Base-by-base conservation (phyloP, 2,329 filamentous ascomycete species). In the Neophaeococcomyces aloes region DNA sequence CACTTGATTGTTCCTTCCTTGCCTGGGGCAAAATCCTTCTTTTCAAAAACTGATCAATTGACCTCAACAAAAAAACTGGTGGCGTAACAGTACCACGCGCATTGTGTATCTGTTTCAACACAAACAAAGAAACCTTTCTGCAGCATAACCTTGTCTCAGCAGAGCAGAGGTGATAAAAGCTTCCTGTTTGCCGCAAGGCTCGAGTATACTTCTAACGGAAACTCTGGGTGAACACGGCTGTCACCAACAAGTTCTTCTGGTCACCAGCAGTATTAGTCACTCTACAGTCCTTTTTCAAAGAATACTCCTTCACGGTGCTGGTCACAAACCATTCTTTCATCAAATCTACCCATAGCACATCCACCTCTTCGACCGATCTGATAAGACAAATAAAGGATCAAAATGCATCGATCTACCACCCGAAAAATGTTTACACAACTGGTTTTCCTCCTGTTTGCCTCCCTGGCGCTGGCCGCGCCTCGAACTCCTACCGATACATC, bases 11-110 rank as follows among this genome's bases (percentile, higher is more conserved):
- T 35, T 42, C 30, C 29, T 41, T 32, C 38, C 27, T 35, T 42
- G 30, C 39, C 39, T 34, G 39, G 39, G n/a, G 39, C 39, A 42
- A 42, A 34, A 19, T 42, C 39, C n/a, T 42, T 42, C 39, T 19
- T 39, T 30, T 10, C 14, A 18, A 15, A 15, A 4, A 29, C 13
- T 27, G n/a, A 21, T 39, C 37, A 39, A 39, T 7, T 17, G 15
- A 39, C 29, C 29, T 27, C n/a, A 39, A 8, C 37, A 39, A 17
- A 23, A 39, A n/a, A n/a, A n/a, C n/a, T n/a, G n/a, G n/a, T n/a
- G n/a, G n/a, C n/a, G n/a, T n/a, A n/a, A n/a, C n/a, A n/a, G n/a
- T n/a, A n/a, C 10, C 23, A 27, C 23, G 23, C 23, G 23, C 23
- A n/a, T n/a, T n/a, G n/a, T n/a, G n/a, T n/a, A n/a, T n/a, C n/a